Percentiles rank a stretch among this genome's conserved stretches.
phyloP scores from a whole-genome alignment of 352 stramenopile species.

The Phytophthora citricola region DNA sequence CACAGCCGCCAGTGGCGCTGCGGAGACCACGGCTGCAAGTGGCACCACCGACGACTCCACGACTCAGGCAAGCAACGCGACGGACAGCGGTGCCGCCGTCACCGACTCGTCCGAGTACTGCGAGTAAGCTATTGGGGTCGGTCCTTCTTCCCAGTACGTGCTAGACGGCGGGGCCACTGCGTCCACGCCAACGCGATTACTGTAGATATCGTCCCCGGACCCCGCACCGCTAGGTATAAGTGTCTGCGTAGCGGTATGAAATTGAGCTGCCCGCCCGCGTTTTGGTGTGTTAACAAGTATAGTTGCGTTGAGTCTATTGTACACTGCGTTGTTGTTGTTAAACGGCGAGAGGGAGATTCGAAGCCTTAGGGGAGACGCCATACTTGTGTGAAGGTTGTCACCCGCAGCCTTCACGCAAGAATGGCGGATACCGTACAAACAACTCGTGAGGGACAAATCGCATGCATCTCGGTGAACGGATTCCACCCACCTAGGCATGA shows the following conservation, averaged over 20 bases:
- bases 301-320: constrained; percentile 27
- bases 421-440: no score
- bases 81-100: constrained; percentile 20
- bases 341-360: background rate
- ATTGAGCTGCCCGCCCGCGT: constrained; percentile 24
- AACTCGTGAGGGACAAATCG: no score
- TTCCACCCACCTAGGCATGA: no score
- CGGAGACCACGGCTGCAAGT: constrained; percentile 15
- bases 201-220: constrained; percentile 19
- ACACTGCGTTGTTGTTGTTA: background rate
- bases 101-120: constrained; percentile 46
- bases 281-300: constrained; percentile 39
- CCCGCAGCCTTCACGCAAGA: no score
- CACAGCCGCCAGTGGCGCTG: constrained; percentile 9
- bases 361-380: no score
- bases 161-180: constrained; percentile 10
- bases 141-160: constrained; percentile 5
- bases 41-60: constrained; percentile 23
- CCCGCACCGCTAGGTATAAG: constrained; percentile 14
- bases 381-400: no score
- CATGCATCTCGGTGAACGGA: constrained; percentile 2
- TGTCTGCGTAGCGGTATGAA: constrained; percentile 32
- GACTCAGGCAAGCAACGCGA: constrained; percentile 26
- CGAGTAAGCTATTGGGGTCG: constrained; percentile 26
- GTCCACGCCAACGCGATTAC: background rate